phyloP scores from a whole-genome alignment of 495 filamentous ascomycete species.

The Lasiosphaeria miniovina region DNA sequence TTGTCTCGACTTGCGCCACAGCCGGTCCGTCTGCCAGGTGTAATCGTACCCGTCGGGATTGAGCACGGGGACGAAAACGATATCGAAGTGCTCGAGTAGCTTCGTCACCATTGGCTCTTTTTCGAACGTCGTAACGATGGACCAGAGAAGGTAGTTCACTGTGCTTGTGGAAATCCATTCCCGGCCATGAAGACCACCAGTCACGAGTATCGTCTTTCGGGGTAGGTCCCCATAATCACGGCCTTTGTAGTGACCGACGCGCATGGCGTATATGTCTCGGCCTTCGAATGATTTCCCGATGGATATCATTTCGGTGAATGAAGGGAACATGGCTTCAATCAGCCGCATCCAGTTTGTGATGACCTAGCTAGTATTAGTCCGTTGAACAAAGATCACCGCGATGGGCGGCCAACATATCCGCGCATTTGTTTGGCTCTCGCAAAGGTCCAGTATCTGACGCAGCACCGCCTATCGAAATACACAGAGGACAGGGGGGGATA shows the following conservation, averaged over 20 bases:
- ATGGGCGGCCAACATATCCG: no score
- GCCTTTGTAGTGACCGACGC: slow-evolving; percentile 63
- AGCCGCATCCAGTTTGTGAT: slow-evolving; percentile 80
- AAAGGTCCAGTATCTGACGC: no score
- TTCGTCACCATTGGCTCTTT: slow-evolving; percentile 64
- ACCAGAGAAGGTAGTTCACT: slow-evolving; percentile 87
- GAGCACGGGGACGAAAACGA: slow-evolving; percentile 79
- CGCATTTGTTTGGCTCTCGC: no score
- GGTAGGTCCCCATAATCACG: slow-evolving; percentile 36
- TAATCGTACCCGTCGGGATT: slow-evolving; percentile 96
- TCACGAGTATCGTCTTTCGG: slow-evolving; percentile 73
- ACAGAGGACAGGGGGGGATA: background rate
- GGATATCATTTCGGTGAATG: slow-evolving; percentile 66
- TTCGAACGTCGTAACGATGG: slow-evolving; percentile 77
- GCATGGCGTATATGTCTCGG: slow-evolving; percentile 76
- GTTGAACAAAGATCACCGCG: no score
- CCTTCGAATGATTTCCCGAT: slow-evolving; percentile 83
- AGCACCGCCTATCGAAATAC: background rate
- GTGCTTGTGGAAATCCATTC: slow-evolving; percentile 96
- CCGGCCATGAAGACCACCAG: slow-evolving; percentile 82
- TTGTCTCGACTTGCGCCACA: slow-evolving; percentile 96
- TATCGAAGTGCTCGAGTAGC: slow-evolving; percentile 77
- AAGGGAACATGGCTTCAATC: slow-evolving; percentile 82
- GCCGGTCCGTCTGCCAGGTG: slow-evolving; percentile 83
- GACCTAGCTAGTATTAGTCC: slow-evolving; percentile 24